Conservation (phyloP, 2,329 filamentous ascomycete species). For the Fusarium secorum region DNA sequence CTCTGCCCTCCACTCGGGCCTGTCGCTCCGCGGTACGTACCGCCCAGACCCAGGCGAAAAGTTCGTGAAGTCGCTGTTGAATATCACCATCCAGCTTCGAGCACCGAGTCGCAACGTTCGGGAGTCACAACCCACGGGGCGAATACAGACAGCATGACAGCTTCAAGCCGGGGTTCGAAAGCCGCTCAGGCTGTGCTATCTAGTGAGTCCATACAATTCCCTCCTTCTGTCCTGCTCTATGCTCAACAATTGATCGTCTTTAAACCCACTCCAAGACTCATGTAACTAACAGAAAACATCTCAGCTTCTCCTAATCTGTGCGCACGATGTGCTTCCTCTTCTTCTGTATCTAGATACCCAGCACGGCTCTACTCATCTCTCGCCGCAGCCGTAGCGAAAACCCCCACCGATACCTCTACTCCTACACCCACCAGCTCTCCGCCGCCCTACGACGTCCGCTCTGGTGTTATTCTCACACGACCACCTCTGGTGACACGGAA, state of each 20-base stretch:
- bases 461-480: slow-evolving; percentile 84
- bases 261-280: background rate
- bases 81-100: slow-evolving; percentile 32
- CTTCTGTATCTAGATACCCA: slow-evolving; percentile 39
- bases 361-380: slow-evolving; percentile 49
- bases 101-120: slow-evolving; percentile 21
- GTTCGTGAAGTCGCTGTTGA: slow-evolving; percentile 38
- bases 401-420: slow-evolving; percentile 31
- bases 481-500: slow-evolving; percentile 86
- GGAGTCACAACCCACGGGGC: slow-evolving; percentile 18
- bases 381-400: slow-evolving; percentile 35
- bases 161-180: slow-evolving; percentile 64
- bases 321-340: slow-evolving; percentile 49
- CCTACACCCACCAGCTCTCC: slow-evolving; percentile 26
- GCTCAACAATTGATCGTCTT: background rate
- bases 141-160: slow-evolving; percentile 52
- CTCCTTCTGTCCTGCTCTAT: background rate
- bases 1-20: background rate
- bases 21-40: slow-evolving; percentile 36
- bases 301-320: slow-evolving; percentile 47
- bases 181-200: slow-evolving; percentile 58
- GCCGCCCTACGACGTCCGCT: slow-evolving; percentile 58
- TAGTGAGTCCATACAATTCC: slow-evolving; percentile 51
- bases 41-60: slow-evolving; percentile 34
- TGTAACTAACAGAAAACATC: slow-evolving; percentile 16